Base-by-base conservation (phyloP, 1,139 yeast species). In the Kodamaea suecica region DNA sequence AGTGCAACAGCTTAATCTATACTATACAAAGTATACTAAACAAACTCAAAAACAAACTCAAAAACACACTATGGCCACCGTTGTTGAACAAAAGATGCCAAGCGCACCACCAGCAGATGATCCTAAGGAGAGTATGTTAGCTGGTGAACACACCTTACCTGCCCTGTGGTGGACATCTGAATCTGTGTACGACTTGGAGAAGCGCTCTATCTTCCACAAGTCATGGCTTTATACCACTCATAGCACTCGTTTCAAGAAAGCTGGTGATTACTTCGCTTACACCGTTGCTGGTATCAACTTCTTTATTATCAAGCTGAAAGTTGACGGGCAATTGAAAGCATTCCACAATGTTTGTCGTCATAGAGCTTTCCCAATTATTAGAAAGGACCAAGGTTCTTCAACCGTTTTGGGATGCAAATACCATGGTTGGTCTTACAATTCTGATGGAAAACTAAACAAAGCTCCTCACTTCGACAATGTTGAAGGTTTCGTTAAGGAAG, bases 151-250 rank as follows among this genome's bases (percentile, higher is more conserved):
- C 53, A 77, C 83, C 0, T 62, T 77, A 32, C 83, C 83, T 17
- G 79, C 83, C 4, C 73, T 80, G 25, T 77, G 82, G 82, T 77
- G 81, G 80, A 73, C 75, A 10, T 73, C 79, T 5, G 76, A 73
- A 36, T 70, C 72, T 40, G 70, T 77, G 30, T 73, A 70, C 49
- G 81, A 76, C 29, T 61, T 76, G 41, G 83, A 77, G 47, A 76
- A 73, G 48, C 61, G 80, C 45, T 66, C 81, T 9, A 65, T 76
- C 39, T 77, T 77, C 55, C 66, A 70, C 47, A 69, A 74, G 48
- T 61, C 78, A 10, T 77, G 83, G 83, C 49, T 76, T 38, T 76
- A 57, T 50, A 69, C 76, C 39, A 69, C 65, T 11, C 82, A 77
- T 45, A 43, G 65, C 7, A 63, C 70, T 12, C 63, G 81, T 34